phyloP scores from a whole-genome alignment of 768 basidiomycete genomes.

The Phlegmacium glaucopus region DNA sequence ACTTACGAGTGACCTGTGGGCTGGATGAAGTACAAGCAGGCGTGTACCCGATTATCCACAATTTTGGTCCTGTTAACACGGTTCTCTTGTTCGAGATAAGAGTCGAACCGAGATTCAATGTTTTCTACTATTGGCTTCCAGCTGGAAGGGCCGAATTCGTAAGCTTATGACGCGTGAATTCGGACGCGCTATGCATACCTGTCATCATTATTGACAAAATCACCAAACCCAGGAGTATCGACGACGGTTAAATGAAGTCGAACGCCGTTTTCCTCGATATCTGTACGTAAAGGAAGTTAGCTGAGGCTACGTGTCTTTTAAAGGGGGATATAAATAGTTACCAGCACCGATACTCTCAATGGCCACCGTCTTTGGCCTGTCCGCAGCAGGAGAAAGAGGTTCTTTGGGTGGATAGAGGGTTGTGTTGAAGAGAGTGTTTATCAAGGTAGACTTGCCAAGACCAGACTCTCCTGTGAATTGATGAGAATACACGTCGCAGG shows the following conservation, averaged over 20 bases:
- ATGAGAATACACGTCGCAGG: slow-evolving; percentile 22
- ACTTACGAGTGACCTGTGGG: slow-evolving; percentile 96
- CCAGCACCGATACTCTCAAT: slow-evolving; percentile 99
- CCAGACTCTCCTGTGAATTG: slow-evolving; percentile 83
- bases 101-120: slow-evolving; percentile 96
- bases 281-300: slow-evolving; percentile 42
- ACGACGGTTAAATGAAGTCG: slow-evolving; percentile 97
- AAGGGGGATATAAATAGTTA: slow-evolving; percentile 35
- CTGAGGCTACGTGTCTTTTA: slow-evolving; percentile 19
- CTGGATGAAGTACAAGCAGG: slow-evolving; percentile 98
- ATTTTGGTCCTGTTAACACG: slow-evolving; percentile 94
- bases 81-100: slow-evolving; percentile 98
- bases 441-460: slow-evolving; percentile 96
- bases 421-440: slow-evolving; percentile 99
- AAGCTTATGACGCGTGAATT: slow-evolving; percentile 13
- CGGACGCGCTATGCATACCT: slow-evolving; percentile 50
- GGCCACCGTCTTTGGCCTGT: slow-evolving; percentile 89
- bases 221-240: slow-evolving; percentile 98
- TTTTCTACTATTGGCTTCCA: slow-evolving; percentile 99
- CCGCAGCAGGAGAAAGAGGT: slow-evolving; percentile 78
- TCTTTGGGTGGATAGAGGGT: slow-evolving; percentile 89
- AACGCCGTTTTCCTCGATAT: slow-evolving; percentile 98
- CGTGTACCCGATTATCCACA: slow-evolving; percentile 96
- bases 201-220: slow-evolving; percentile 99
- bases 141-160: slow-evolving; percentile 39